Base-by-base conservation (phyloP, 2,329 filamentous ascomycete species). In the Verticillium albo-atrum region DNA sequence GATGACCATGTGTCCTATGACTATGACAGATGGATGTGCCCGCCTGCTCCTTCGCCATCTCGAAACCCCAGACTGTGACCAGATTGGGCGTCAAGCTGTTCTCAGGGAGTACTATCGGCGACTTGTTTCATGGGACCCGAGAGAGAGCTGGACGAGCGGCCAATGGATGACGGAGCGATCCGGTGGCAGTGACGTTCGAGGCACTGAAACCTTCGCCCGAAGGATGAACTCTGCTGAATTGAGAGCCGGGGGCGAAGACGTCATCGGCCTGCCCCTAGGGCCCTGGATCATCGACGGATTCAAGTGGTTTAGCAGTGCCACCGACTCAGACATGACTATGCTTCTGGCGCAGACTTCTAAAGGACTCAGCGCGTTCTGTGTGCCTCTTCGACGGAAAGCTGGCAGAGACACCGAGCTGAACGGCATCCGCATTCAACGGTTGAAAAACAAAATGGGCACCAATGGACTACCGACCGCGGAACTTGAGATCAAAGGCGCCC, bases 151-250 rank as follows among this genome's bases (percentile, higher is more conserved):
- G 89, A 91, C 88, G 0, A 89, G 83, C 47, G 88, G 88, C 0
- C 89, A 91, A 69, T 91, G 89, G 89, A 91, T 91, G 89, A 91
- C 89, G 0, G 88, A 91, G 65, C 79, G 88, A 2, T 79, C 80
- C 0, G 88, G 88, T 2, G 89, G 88, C 0, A 89, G 86, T 63
- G 89, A 91, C 66, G 86, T 91, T 1, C 85, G 84, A 3, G 79
- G 81, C 37, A 89, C 86, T 0, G 88, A 91, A 71, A 91, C 88
- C 0, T 72, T 82, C 4, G 86, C 87, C 3, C 32, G 15, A 14
- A 6, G 55, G 34, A 1, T 23, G 35, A 3, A 25, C 27, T 20
- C 50, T 57, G 35, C 56, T 28, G 71, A 65, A 57, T 66, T 75
- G n/a, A 66, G 66, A 10, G 60, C 60, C 56, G 64, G 68, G 35